Base-by-base conservation (phyloP, 2,329 filamentous ascomycete species). In the Aureobasidium subglaciale region DNA sequence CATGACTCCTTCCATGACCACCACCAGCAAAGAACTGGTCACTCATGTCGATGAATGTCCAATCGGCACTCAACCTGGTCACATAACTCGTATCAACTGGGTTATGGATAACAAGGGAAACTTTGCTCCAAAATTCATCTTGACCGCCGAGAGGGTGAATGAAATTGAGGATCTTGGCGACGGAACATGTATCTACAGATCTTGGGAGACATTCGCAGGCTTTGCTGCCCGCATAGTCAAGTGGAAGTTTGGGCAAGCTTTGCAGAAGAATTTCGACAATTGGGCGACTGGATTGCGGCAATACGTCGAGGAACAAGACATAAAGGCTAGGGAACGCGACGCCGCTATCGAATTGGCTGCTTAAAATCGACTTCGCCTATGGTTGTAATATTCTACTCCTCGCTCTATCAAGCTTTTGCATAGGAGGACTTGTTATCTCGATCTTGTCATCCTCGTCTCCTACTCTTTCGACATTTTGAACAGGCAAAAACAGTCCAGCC, bases 121-220 rank as follows among this genome's bases (percentile, higher is more conserved):
- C 6, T 52, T 65, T 20, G 56, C 68, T 9, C 66, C 67, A 0
- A 60, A 60, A 1, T 67, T 66, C 38, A 27, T 78, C 16, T 56
- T 78, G 52, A 67, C 63, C 48, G 69, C 71, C 27, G 74, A 78
- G 60, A 64, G 75, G 10, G 72, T 75, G n/a, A 75, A 77, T 59
- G 75, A 78, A 65, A 65, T 78, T 32, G 63, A 64, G 18, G 72
- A 73, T 56, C 63, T 68, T 6, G 67, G 67, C 30, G 65, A 66
- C 46, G 59, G 49, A 63, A 70, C 64, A 62, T 70, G 60, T 29
- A 60, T 61, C n/a, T 69, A 67, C 43, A 63, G 67, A 55, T 75
- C 71, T 57, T 78, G 75, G 75, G 72, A 77, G 63, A 67, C 65
- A 4, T 74, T 77, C 62, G 63, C 60, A 11, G 76, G 75, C 6